Conservation (phyloP, 352 stramenopile genomes). For the Thalassiosira mediterranea region DNA sequence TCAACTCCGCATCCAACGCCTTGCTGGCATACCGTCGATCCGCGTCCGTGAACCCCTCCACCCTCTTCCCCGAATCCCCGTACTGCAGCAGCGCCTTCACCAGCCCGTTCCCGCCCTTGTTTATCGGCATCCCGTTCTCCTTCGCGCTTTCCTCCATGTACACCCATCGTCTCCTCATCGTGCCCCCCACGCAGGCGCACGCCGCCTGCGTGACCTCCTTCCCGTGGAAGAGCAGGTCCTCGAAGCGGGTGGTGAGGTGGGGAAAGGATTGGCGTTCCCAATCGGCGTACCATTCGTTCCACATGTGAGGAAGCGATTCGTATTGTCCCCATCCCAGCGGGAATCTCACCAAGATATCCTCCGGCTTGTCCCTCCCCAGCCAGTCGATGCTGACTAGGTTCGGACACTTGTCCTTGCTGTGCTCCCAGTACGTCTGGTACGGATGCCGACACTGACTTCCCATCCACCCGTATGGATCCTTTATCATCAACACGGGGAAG, state of each 20-base stretch:
- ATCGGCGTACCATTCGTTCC: slow-evolving; percentile 75
- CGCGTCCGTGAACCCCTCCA: slow-evolving; percentile 42
- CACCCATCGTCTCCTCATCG: slow-evolving; percentile 28
- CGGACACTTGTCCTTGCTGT: slow-evolving; percentile 44
- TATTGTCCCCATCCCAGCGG: slow-evolving; percentile 30
- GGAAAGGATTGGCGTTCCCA: slow-evolving; percentile 68
- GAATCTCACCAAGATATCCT: slow-evolving; percentile 32
- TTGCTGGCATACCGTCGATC: slow-evolving; percentile 57
- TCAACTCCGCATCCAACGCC: slow-evolving; percentile 55
- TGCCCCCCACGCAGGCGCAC: slow-evolving; percentile 68
- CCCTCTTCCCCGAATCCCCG: slow-evolving; percentile 44
- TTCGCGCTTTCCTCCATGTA: slow-evolving; percentile 73
- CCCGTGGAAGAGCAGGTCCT: slow-evolving; percentile 81
- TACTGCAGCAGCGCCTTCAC: slow-evolving; percentile 67
- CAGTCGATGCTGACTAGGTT: slow-evolving; percentile 47
- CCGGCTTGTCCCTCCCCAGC: slow-evolving; percentile 7
- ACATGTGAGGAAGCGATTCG: slow-evolving; percentile 66
- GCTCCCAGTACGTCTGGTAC: slow-evolving; percentile 44
- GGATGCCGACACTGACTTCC: slow-evolving; percentile 46
- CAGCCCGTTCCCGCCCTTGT: slow-evolving; percentile 62
- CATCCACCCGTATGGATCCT: slow-evolving; percentile 63
- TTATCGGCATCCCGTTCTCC: slow-evolving; percentile 29
- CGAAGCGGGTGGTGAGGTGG: slow-evolving; percentile 75
- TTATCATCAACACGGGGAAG: slow-evolving; percentile 54
- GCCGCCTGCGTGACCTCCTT: slow-evolving; percentile 58